Evolutionary conservation across 2,329 filamentous ascomycete genomes (phyloP).

Genomic region (Aspergillus viridinutans): DNA sequence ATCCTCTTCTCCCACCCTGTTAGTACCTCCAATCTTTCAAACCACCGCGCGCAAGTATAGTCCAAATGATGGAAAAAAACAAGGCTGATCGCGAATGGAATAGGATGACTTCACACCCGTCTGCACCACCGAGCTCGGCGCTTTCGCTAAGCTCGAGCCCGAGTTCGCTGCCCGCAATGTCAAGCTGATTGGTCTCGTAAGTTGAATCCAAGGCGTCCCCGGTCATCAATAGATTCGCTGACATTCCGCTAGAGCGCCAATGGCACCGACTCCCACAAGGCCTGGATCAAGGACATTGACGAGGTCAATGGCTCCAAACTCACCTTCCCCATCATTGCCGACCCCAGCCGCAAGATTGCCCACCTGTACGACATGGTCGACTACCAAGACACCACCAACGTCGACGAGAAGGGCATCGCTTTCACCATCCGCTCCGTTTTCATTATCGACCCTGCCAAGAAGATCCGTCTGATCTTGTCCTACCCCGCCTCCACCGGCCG

Average conservation of each 20-base stretch:
- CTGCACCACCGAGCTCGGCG: slow-evolving; percentile 92
- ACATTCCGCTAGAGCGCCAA: slow-evolving; percentile 60
- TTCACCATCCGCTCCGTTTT: slow-evolving; percentile 96
- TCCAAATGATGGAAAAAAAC: neutral
- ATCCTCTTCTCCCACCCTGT: slow-evolving; percentile 68
- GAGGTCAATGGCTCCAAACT: slow-evolving; percentile 71
- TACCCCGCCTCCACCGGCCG: slow-evolving; percentile 90
- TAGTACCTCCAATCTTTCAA: slow-evolving; percentile 3
- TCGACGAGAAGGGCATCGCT: slow-evolving; percentile 73
- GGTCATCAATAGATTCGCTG: neutral
- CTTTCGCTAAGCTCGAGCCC: slow-evolving; percentile 84
- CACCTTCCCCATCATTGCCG: slow-evolving; percentile 75
- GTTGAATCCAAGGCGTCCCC: slow-evolving; percentile 7
- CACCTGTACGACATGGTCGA: slow-evolving; percentile 81
- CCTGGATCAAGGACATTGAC: slow-evolving; percentile 87
- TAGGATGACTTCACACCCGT: slow-evolving; percentile 81
- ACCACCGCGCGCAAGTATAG: neutral
- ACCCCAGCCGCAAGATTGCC: slow-evolving; percentile 74
- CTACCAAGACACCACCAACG: slow-evolving; percentile 78
- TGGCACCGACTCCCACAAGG: slow-evolving; percentile 74
- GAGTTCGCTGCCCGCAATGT: slow-evolving; percentile 85
- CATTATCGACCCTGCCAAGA: slow-evolving; percentile 92
- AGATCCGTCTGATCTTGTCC: slow-evolving; percentile 85
- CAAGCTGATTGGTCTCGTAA: slow-evolving; percentile 79
- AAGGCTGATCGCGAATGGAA: neutral